phyloP scores from a whole-genome alignment of 225 moss, liverwort and hornwort species.

The Physcomitrellopsis africana region DNA sequence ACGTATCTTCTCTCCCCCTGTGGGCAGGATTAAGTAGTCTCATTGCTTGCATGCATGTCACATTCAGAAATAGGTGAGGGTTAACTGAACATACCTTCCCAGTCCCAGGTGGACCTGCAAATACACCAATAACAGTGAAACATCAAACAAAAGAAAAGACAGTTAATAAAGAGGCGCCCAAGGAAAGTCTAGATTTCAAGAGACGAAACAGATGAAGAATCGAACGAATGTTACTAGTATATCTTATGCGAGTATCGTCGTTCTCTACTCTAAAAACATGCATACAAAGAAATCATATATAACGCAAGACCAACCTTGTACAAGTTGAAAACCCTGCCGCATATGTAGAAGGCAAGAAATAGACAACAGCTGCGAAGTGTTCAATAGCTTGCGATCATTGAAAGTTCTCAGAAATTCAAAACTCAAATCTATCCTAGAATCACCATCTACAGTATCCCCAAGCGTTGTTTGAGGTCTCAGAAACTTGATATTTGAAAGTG shows the following conservation, averaged over 20 bases:
- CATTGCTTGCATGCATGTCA: neutral
- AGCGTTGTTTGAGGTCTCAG: slow-evolving; percentile 31
- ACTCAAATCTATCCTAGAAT: slow-evolving; percentile 18
- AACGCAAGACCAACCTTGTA: slow-evolving; percentile 56
- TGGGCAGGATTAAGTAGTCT: neutral
- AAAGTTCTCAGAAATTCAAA: slow-evolving; percentile 39
- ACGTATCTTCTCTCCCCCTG: too few species aligned
- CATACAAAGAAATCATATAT: neutral
- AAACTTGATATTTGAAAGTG: slow-evolving; percentile 37
- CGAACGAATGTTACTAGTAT: neutral
- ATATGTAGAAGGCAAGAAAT: slow-evolving; percentile 54
- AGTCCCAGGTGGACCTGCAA: slow-evolving; percentile 88
- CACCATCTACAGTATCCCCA: slow-evolving; percentile 36
- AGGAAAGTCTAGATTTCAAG: neutral
- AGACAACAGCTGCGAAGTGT: slow-evolving; percentile 59
- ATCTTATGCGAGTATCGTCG: neutral
- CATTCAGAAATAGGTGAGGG: neutral
- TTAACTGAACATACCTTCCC: slow-evolving; percentile 62
- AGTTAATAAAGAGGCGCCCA: neutral
- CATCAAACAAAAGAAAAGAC: neutral
- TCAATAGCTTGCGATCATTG: slow-evolving; percentile 48
- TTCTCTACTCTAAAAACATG: neutral
- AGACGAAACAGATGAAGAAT: neutral
- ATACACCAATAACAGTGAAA: slow-evolving; percentile 1
- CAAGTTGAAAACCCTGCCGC: slow-evolving; percentile 72